Evolutionary conservation across 306 rosid species (phyloP).

Genomic region (Sesbania bispinosa): DNA sequence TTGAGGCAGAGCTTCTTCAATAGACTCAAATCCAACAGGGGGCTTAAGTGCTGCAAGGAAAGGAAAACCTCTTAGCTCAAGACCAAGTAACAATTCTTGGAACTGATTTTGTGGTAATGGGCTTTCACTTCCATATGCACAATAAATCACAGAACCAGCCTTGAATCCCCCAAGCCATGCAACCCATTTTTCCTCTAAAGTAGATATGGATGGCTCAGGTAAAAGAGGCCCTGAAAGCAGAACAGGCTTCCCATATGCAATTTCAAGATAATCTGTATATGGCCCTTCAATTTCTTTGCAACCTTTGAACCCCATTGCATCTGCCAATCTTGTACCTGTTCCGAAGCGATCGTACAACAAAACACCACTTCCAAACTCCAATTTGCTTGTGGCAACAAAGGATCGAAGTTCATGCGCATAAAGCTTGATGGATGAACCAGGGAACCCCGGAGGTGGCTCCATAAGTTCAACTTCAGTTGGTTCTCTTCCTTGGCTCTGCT

Average conservation of each 20-base stretch:
- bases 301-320: slow-evolving; percentile 27
- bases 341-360: neutral
- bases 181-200: slow-evolving; percentile 27
- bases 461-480: slow-evolving; percentile 13
- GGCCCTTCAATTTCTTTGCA: slow-evolving; percentile 28
- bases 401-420: slow-evolving; percentile 4
- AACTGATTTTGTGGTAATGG: neutral
- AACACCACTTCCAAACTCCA: slow-evolving; percentile 28
- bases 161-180: slow-evolving; percentile 20
- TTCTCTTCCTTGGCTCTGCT: neutral
- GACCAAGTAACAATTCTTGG: slow-evolving; percentile 25
- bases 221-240: slow-evolving; percentile 29
- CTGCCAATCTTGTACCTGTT: neutral
- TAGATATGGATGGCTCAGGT: neutral
- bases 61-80: slow-evolving; percentile 30
- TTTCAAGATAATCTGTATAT: slow-evolving; percentile 17
- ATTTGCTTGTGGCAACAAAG: neutral
- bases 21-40: neutral
- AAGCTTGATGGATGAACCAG: slow-evolving; percentile 18
- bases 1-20: slow-evolving; percentile 18
- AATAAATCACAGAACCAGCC: slow-evolving; percentile 15
- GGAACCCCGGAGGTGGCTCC: slow-evolving; percentile 11
- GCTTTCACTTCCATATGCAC: slow-evolving; percentile 29
- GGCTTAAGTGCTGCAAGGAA: slow-evolving; percentile 28
- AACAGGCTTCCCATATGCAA: neutral